phyloP scores from a whole-genome alignment of 345 rosid species.

The Bruguiera sexangula region DNA sequence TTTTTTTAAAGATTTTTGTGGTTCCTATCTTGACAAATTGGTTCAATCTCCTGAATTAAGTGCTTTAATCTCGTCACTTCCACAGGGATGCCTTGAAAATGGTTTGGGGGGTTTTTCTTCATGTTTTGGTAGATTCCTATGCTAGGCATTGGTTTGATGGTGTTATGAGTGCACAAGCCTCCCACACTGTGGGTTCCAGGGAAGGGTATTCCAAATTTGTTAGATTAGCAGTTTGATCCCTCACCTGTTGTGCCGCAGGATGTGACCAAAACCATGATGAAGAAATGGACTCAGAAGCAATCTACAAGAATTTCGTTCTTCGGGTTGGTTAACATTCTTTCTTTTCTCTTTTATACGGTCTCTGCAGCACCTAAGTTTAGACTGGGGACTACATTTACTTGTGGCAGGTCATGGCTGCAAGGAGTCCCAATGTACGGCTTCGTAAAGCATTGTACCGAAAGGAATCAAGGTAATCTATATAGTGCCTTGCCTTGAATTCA shows the following conservation, averaged over 20 bases:
- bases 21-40: too few species aligned
- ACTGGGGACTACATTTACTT: slow-evolving; percentile 1
- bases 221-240: too few species aligned
- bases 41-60: too few species aligned
- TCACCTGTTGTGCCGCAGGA: slow-evolving; percentile 34
- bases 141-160: too few species aligned
- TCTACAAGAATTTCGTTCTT: slow-evolving; percentile 78
- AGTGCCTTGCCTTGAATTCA: neutral
- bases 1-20: neutral
- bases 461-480: slow-evolving; percentile 38
- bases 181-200: too few species aligned
- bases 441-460: slow-evolving; percentile 53
- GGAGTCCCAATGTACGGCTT: slow-evolving; percentile 81
- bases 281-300: slow-evolving; percentile 77
- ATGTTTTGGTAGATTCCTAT: too few species aligned
- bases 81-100: neutral
- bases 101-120: too few species aligned
- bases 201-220: too few species aligned
- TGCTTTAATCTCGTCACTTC: too few species aligned
- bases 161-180: too few species aligned
- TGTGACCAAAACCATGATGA: slow-evolving; percentile 96
- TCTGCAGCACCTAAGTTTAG: neutral
- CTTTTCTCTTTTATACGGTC: neutral
- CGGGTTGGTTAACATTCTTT: slow-evolving; percentile 47
- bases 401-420: slow-evolving; percentile 87